phyloP scores from a whole-genome alignment of 176 grass and related monocot genomes.

The maize (Zea mays) region DNA sequence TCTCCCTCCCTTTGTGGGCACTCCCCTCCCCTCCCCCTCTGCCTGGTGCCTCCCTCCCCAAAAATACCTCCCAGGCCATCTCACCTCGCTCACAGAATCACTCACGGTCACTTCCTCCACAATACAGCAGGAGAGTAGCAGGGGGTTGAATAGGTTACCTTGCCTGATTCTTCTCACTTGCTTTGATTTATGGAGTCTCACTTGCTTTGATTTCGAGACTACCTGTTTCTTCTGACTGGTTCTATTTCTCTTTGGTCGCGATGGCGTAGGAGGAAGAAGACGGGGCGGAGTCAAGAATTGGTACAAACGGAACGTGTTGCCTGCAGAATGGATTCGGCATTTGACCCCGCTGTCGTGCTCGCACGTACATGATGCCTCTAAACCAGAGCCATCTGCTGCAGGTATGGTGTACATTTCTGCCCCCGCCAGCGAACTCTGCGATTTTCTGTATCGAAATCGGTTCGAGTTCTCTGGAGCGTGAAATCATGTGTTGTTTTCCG shows the following conservation, averaged over 20 bases:
- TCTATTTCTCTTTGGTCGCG: background rate
- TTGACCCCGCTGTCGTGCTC: slow-evolving; percentile 17
- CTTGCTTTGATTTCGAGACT: background rate
- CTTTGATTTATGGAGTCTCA: no score
- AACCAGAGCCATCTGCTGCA: slow-evolving; percentile 24
- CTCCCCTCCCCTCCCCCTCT: background rate
- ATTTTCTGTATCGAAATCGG: slow-evolving; percentile 11
- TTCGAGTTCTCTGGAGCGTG: background rate
- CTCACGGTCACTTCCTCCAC: slow-evolving; percentile 13
- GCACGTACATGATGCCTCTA: slow-evolving; percentile 24
- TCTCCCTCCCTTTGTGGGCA: slow-evolving; percentile 32
- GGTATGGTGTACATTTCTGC: slow-evolving; percentile 17
- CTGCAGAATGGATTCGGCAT: slow-evolving; percentile 40
- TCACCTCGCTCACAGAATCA: slow-evolving; percentile 7
- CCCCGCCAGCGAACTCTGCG: background rate
- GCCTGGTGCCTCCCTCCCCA: background rate
- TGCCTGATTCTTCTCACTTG: background rate
- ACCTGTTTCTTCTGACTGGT: slow-evolving; percentile 18
- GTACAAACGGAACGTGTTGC: slow-evolving; percentile 8
- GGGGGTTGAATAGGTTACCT: slow-evolving; percentile 22
- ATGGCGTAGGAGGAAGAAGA: slow-evolving; percentile 5
- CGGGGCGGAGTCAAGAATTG: background rate
- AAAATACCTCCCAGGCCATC: slow-evolving; percentile 33
- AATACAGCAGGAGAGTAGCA: slow-evolving; percentile 26
- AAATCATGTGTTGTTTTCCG: background rate